Evolutionary conservation across 2,329 filamentous ascomycete species (phyloP).

Genomic region (Fusarium albosuccineum): DNA sequence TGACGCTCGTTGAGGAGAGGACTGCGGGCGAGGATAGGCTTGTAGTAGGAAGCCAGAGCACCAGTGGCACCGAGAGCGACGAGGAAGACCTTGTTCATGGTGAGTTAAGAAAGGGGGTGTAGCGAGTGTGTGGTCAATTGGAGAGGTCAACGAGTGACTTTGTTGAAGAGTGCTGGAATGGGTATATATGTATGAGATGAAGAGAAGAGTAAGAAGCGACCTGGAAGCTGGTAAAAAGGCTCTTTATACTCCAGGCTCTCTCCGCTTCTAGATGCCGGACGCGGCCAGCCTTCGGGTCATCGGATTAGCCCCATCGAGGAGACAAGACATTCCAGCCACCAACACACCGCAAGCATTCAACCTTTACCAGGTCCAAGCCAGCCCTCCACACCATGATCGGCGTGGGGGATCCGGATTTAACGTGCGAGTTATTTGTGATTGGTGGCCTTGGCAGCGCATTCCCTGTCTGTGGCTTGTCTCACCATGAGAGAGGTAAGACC

Average conservation of each 20-base stretch:
- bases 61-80: slow-evolving; percentile 38
- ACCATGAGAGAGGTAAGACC: background rate
- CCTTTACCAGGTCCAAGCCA: background rate
- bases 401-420: background rate
- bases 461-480: slow-evolving; percentile 1
- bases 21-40: background rate
- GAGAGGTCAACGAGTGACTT: slow-evolving; percentile 7
- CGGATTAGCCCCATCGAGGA: slow-evolving; percentile 11
- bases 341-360: slow-evolving; percentile 17
- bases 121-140: slow-evolving; percentile 15
- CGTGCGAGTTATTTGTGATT: background rate
- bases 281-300: slow-evolving; percentile 19
- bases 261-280: slow-evolving; percentile 11
- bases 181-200: background rate
- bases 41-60: slow-evolving; percentile 31
- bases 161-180: background rate
- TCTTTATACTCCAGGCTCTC: slow-evolving; percentile 1
- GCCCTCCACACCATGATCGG: background rate
- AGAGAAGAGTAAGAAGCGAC: background rate
- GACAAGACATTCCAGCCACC: slow-evolving; percentile 37
- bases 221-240: background rate
- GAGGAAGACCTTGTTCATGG: slow-evolving; percentile 46
- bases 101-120: slow-evolving; percentile 10
- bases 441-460: background rate
- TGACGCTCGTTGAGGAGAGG: slow-evolving; percentile 39